Base-by-base conservation (phyloP, 495 filamentous ascomycete genomes). In the Aspergillus campestris region DNA sequence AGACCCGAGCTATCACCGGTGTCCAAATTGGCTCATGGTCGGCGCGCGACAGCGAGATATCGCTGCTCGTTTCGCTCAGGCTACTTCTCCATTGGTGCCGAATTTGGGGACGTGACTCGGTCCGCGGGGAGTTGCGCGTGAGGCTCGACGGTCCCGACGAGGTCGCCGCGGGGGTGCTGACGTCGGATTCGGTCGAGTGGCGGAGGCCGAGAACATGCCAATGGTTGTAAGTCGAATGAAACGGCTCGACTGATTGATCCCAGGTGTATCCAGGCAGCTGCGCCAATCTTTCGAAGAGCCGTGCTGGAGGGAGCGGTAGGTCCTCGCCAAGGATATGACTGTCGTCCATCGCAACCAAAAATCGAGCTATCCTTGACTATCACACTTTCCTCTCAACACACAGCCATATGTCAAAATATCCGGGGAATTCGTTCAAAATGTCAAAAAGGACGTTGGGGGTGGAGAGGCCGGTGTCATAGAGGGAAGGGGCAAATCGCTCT, bases 181-280 rank as follows among this genome's bases (percentile, higher is more conserved):
- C 48, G 31, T 72, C 67, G 31, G 58, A 57, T 38, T 72, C 69
- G 3, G 52, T 34, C 29, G 63, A 48, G 56, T 76, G 71, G 7
- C 67, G 64, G 34, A 72, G 64, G 33, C 78, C 78, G 47, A 64
- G 74, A 14, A 82, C 71, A 58, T 79, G 75, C 79, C 86, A 90
- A 64, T 84, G 84, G 54, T 84, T 83, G 62, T 90, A 90, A 49
- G 78, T 84, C n/a, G 85, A 86, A 64, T 88, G 86, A 55, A 84
- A 81, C n/a, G 84, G 83, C 47, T 71, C 73, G 49, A 66, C 64
- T 3, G 75, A 70, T 48, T 84, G 81, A 64, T 88, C 82, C 84
- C 85, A 90, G 10, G 74, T 79, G 60, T 86, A 90, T 28, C 83
- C 84, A 24, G 82, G 72, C 47, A 90, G 66, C 50, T 85, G 79